phyloP scores from a whole-genome alignment of 2,329 filamentous ascomycete genomes.

The Epichloe gansuensis region DNA sequence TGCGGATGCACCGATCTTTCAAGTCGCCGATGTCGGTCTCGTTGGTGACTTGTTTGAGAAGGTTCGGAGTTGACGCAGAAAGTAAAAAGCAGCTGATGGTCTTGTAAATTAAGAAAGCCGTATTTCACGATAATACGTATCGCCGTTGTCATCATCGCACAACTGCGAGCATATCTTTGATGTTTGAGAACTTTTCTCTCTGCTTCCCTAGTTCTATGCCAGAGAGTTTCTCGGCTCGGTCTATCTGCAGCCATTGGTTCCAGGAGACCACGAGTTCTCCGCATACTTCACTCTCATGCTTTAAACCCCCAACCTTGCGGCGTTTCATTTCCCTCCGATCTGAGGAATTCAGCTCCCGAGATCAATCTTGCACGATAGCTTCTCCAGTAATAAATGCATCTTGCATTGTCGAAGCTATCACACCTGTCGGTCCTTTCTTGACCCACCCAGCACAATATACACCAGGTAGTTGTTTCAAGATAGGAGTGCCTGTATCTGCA shows the following conservation, averaged over 20 bases:
- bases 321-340: constrained; percentile 3
- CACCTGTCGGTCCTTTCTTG: constrained; percentile 84
- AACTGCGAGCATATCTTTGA: constrained; percentile 44
- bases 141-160: constrained; percentile 22
- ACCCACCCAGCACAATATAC: constrained; percentile 95
- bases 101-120: constrained; percentile 2
- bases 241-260: constrained; percentile 76
- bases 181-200: constrained; percentile 56
- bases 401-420: constrained; percentile 91
- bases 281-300: constrained; percentile 39
- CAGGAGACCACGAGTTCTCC: constrained; percentile 59
- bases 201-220: constrained; percentile 61
- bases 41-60: constrained; percentile 94
- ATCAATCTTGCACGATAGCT: constrained; percentile 67
- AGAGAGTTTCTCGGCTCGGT: constrained; percentile 58
- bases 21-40: constrained; percentile 89
- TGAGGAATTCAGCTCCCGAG: constrained; percentile 28
- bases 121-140: neutral
- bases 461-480: constrained; percentile 43
- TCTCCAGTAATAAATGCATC: constrained; percentile 88
- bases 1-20: constrained; percentile 92
- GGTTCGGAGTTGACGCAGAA: constrained; percentile 92
- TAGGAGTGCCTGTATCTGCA: constrained; percentile 20
- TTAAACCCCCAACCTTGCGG: constrained; percentile 61
- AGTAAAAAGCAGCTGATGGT: constrained; percentile 47